Base-by-base conservation (phyloP, 208 protist species). In the Trypanosoma cruzi region DNA sequence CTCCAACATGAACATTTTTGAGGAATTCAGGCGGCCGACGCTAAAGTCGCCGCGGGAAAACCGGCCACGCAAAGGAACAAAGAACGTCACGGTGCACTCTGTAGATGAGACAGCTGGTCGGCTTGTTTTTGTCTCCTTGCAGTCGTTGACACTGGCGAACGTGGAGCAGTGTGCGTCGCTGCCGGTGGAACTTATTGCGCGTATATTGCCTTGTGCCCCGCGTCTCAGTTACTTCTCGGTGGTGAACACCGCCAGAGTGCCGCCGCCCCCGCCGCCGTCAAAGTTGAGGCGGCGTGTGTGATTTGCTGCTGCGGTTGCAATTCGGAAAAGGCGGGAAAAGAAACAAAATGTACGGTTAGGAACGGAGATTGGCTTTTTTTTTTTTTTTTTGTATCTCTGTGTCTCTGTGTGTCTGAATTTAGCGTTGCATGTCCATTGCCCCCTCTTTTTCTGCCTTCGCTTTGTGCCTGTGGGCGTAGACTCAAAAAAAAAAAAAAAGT, bases 101-200 rank as follows among this genome's bases (percentile, higher is more conserved):
- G 48, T 48, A 13, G 82, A 80, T n/a, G 78, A 68, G 0, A 67
- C 62, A 18, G 77, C 79, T 11, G 8, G 32, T 1, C 46, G 67
- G 7, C 20, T 40, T 48, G 4, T 68, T 18, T 90, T 85, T 68
- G 85, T 86, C 2, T 36, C 31, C 6, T 64, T 96, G 56, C 75
- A 75, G 16, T 69, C 84, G 16, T 37, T 92, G 37, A 93, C 85
- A 0, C 49, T 96, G 0, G 85, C 80, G 26, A 89, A 92, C 70
- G 64, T 89, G 10, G 77, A 88, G 32, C 80, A 80, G 34, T 68
- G 63, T 3, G 54, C 84, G 13, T 40, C 66, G 14, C 28, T 75
- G 10, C 69, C 72, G n/a, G 62, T 62, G 26, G 85, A 92, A 61
- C 68, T 88, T 24, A 77, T 82, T 42, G 64, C 57, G 31, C 53